Percentiles rank a stretch among this genome's conserved stretches.
These are phyloP conservation scores for Fraxinus platypoda DNA, from an alignment of 305 asterid species.

Conservation along the genomic window DNA sequence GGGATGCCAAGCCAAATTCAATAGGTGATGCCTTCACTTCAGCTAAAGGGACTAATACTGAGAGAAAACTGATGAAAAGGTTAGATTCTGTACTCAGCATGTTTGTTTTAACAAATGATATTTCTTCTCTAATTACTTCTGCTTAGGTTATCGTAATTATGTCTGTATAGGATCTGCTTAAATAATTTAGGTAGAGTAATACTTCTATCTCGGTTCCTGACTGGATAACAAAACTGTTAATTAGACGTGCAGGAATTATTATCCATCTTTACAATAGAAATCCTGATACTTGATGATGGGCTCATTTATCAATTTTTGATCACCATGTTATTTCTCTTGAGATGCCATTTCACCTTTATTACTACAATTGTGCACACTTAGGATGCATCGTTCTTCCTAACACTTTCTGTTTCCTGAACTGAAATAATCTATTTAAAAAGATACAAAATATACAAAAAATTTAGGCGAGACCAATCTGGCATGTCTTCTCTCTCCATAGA, in stretches of 20 bases:
- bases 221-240: background rate
- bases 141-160: conserved; percentile 2
- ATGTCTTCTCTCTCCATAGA: background rate
- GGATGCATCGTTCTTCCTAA: background rate
- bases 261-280: background rate
- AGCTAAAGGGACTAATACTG: conserved; percentile 37
- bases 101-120: conserved; percentile 14
- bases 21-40: conserved; percentile 35
- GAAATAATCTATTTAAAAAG: background rate
- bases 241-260: background rate
- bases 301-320: background rate
- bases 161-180: background rate
- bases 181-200: background rate
- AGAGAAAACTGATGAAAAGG: conserved; percentile 51
- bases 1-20: conserved; percentile 35
- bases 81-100: conserved; percentile 36
- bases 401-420: background rate
- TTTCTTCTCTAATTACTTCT: conserved; percentile 9
- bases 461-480: background rate
- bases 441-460: background rate
- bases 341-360: background rate
- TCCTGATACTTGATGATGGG: background rate
- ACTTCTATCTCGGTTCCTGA: background rate
- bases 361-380: background rate
- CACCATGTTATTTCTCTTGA: background rate